Evolutionary conservation across 164 flowering plant species (phyloP).

Genomic region (Piper longum): DNA sequence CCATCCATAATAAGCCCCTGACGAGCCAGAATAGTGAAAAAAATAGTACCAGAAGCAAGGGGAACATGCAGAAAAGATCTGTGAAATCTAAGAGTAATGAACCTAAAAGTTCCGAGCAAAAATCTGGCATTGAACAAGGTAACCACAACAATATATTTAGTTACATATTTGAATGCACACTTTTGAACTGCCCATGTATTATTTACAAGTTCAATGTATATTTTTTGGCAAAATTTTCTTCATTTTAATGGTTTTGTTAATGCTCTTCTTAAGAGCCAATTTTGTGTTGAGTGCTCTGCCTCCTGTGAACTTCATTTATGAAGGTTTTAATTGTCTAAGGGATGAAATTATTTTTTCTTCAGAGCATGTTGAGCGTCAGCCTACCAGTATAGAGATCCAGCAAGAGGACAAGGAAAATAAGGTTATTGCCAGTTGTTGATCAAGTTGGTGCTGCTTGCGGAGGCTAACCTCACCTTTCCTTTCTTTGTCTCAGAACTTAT

Average conservation of each 20-base stretch:
- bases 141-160: not conserved
- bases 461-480: no score
- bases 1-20: constrained; percentile 18
- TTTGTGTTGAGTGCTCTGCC: no score
- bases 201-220: no score
- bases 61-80: constrained; percentile 26
- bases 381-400: constrained; percentile 10
- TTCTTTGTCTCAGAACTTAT: not conserved
- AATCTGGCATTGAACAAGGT: constrained; percentile 33
- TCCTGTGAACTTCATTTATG: not conserved
- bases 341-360: not conserved
- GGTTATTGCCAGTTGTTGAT: constrained; percentile 20
- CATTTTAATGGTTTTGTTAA: no score
- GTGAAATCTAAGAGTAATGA: constrained; percentile 25
- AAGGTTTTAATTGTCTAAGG: no score
- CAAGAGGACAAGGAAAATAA: constrained; percentile 65
- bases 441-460: no score
- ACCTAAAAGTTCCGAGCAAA: constrained; percentile 24
- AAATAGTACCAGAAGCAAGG: constrained; percentile 7
- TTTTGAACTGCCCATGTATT: no score
- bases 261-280: no score
- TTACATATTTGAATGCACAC: no score
- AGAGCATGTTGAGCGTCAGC: constrained; percentile 14
- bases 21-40: constrained; percentile 20
- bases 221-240: no score